These are phyloP conservation scores for Telfairia occidentalis DNA, from an alignment of 331 rosid genomes.

Conservation along the genomic window DNA sequence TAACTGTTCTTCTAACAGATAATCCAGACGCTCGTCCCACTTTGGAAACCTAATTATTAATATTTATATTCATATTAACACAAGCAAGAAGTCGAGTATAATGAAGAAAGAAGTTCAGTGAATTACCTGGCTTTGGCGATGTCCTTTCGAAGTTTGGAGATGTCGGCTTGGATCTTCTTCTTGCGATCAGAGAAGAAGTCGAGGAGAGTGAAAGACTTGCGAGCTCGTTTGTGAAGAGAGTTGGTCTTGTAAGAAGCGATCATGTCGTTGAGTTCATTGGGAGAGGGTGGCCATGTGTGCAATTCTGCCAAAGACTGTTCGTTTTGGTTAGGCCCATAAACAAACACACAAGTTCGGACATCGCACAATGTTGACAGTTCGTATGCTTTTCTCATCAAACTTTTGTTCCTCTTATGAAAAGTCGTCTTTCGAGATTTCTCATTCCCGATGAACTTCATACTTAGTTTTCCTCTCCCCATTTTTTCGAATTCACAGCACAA, in stretches of 20 bases:
- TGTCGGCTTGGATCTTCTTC: not conserved
- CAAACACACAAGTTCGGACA: not conserved
- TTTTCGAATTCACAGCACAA: too few relatives aligned
- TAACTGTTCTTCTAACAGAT: not conserved
- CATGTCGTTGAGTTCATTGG: not conserved
- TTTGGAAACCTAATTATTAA: not conserved
- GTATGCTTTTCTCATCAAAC: conserved; percentile 6
- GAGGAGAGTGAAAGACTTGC: not conserved
- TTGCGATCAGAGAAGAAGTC: not conserved
- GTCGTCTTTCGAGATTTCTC: conserved; percentile 1
- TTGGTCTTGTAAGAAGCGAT: not conserved
- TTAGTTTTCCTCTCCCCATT: conserved; percentile 4
- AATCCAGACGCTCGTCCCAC: not conserved
- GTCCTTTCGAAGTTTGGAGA: not conserved
- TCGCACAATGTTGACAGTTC: conserved; percentile 10
- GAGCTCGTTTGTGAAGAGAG: not conserved
- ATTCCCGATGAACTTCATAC: not conserved
- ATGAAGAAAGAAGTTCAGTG: too few relatives aligned
- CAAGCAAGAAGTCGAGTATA: too few relatives aligned
- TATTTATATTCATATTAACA: too few relatives aligned
- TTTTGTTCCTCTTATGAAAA: not conserved
- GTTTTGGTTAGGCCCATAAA: not conserved
- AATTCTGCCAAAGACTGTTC: not conserved
- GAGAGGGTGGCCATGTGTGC: not conserved
- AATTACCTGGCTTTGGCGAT: not conserved